Conservation (phyloP, 768 basidiomycete species). For the Phylloporus sp. region DNA sequence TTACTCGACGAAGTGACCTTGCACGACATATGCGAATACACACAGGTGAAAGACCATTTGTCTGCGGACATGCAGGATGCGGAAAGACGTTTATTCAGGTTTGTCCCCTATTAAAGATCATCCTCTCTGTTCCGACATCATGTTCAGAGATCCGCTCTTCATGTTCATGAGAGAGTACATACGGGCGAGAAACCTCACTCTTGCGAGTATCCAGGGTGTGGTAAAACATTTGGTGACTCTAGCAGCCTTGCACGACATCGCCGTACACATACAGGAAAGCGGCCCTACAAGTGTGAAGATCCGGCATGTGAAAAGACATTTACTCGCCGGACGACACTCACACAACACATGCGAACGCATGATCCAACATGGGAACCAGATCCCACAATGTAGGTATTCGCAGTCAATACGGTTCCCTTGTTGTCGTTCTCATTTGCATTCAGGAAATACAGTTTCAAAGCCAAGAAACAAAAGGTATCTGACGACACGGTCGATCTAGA, state of each 20-base stretch:
- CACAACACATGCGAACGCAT: constrained; percentile 84
- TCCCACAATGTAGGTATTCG: constrained; percentile 63
- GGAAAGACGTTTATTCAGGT: constrained; percentile 94
- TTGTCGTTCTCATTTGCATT: constrained; percentile 16
- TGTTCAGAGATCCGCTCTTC: constrained; percentile 77
- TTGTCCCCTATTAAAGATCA: constrained; percentile 13
- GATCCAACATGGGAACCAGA: constrained; percentile 84
- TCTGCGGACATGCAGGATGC: constrained; percentile 67
- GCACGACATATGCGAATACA: constrained; percentile 86
- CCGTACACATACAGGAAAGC: constrained; percentile 82
- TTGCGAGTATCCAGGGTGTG: constrained; percentile 86
- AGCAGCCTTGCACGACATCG: constrained; percentile 90
- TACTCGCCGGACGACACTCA: constrained; percentile 79
- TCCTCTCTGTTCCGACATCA: constrained; percentile 8
- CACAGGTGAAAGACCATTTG: constrained; percentile 84
- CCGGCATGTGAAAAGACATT: constrained; percentile 84
- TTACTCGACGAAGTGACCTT: constrained; percentile 80
- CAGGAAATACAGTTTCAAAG: constrained; percentile 78
- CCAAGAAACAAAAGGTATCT: constrained; percentile 56
- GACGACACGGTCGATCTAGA: constrained; percentile 58
- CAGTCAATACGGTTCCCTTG: constrained; percentile 2
- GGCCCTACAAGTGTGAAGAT: constrained; percentile 84
- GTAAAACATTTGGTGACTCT: constrained; percentile 87
- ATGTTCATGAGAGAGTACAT: constrained; percentile 85
- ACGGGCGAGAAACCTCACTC: constrained; percentile 91